phyloP scores from a whole-genome alignment of 176 grass and related monocot genomes.

The Tillandsia leiboldiana region DNA sequence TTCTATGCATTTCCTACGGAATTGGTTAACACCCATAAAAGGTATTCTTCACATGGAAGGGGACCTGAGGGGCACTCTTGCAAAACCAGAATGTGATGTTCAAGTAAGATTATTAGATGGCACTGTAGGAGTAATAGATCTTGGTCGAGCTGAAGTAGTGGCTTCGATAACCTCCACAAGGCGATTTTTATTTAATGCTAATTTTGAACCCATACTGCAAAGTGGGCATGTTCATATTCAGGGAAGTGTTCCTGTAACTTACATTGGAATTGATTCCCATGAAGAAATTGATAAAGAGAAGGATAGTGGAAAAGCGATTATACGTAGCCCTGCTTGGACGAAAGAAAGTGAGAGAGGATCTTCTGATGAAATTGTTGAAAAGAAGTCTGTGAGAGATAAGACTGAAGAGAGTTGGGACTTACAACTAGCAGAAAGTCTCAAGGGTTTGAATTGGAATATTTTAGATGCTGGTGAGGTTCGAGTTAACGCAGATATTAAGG shows the following conservation, averaged over 20 bases:
- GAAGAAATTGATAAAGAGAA: constrained; percentile 53
- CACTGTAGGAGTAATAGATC: constrained; percentile 81
- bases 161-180: constrained; percentile 82
- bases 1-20: constrained; percentile 83
- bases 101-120: constrained; percentile 95
- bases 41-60: constrained; percentile 99
- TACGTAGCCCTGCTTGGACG: constrained; percentile 82
- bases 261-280: constrained; percentile 51
- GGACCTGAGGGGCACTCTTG: constrained; percentile 82
- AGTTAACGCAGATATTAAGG: constrained; percentile 95
- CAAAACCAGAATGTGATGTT: constrained; percentile 94
- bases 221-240: constrained; percentile 96
- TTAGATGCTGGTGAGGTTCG: constrained; percentile 84
- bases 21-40: constrained; percentile 90
- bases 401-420: constrained; percentile 83
- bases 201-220: constrained; percentile 78
- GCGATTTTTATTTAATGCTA: constrained; percentile 86
- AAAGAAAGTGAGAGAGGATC: constrained; percentile 51
- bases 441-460: constrained; percentile 90
- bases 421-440: constrained; percentile 91
- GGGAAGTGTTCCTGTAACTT: constrained; percentile 86
- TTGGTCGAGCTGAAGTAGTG: constrained; percentile 81
- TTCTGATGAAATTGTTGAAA: constrained; percentile 62
- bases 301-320: constrained; percentile 49
- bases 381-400: constrained; percentile 70